Base-by-base conservation (phyloP, 768 basidiomycete genomes). In the Tylopilus sp. region DNA sequence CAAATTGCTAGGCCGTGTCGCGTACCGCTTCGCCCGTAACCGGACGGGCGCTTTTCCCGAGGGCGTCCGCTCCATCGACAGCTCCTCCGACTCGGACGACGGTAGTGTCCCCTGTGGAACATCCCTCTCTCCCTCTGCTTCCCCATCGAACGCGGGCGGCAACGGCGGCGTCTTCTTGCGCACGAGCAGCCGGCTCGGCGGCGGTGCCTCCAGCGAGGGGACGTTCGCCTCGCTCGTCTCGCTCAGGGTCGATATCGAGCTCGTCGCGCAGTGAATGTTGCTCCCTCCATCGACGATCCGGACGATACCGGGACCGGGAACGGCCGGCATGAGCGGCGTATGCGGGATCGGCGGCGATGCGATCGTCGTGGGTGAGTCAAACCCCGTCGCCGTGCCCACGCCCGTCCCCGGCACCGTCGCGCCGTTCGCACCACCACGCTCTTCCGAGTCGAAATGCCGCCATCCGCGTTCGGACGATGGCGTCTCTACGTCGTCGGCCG, bases 11-110 rank as follows among this genome's bases (percentile, higher is more conserved):
- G 81, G 78, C 14, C 78, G 75, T 14, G 71, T 59, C 31, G 71
- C 58, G 52, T 79, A 67, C 17, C 82, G 79, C 65, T 80, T 86
- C 6, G 79, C 72, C 22, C 83, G 79, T n/a, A 81, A 52, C 41
- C 78, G 78, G 7, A 48, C 28, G 10, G 79, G 68, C 42, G 66
- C 73, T 30, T 63, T 71, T 33, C 74, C 68, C 17, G 71, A 64
- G 4, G 73, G 74, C 13, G 71, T 60, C 29, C 43, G 58, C 7
- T 61, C 55, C 43, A 63, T 60, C 14, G 65, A 65, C 17, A 68
- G 56, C 33, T 81, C 79, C 16, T 55, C 57, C n/a, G 80, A 80
- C 16, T 30, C 53, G 22, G 52, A 45, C 31, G 53, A 56, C n/a
- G 36, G 17, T 7, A 33, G 3, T 21, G 16, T 29, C 6, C 47